A percentile compares a stretch with the other conserved stretches of the same genome.
Conservation (phyloP, 441 rosid genomes). For the Adansonia rubrostipa region DNA sequence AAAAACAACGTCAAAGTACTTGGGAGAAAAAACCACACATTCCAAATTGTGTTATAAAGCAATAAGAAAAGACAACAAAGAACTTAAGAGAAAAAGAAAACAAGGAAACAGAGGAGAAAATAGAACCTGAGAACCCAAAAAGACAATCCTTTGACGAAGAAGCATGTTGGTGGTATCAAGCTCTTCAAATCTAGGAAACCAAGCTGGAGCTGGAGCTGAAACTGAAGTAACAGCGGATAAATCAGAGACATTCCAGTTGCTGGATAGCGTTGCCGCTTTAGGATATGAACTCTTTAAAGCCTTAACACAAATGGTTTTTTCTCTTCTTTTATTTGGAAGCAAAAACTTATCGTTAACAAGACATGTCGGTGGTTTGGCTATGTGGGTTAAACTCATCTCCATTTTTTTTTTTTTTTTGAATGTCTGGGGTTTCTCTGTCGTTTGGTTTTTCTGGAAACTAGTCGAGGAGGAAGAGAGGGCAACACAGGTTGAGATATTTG, state of each 20-base stretch:
- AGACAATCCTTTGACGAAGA: slow-evolving; percentile 87
- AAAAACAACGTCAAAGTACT: neutral
- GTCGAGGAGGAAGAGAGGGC: neutral
- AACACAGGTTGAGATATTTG: neutral
- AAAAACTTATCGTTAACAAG: slow-evolving; percentile 31
- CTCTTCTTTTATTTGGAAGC: slow-evolving; percentile 29
- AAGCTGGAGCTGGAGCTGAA: slow-evolving; percentile 56
- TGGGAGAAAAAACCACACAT: neutral
- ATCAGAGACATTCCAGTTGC: slow-evolving; percentile 55
- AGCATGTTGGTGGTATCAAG: slow-evolving; percentile 87
- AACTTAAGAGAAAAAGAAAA: neutral
- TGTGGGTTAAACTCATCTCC: slow-evolving; percentile 44
- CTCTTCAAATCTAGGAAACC: slow-evolving; percentile 77
- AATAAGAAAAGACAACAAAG: neutral
- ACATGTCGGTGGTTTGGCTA: slow-evolving; percentile 37
- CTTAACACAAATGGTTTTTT: slow-evolving; percentile 42
- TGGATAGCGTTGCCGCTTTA: slow-evolving; percentile 53
- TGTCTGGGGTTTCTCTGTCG: slow-evolving; percentile 1
- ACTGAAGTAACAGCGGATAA: slow-evolving; percentile 39
- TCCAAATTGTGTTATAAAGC: neutral
- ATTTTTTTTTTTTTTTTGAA: slow-evolving; percentile 13
- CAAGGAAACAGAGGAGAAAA: neutral
- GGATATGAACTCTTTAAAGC: slow-evolving; percentile 42
- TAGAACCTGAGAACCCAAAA: slow-evolving; percentile 73
- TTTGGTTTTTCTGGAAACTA: neutral